phyloP scores from a whole-genome alignment of 192 early-diverging fungal species.

The Diversispora epigaea region DNA sequence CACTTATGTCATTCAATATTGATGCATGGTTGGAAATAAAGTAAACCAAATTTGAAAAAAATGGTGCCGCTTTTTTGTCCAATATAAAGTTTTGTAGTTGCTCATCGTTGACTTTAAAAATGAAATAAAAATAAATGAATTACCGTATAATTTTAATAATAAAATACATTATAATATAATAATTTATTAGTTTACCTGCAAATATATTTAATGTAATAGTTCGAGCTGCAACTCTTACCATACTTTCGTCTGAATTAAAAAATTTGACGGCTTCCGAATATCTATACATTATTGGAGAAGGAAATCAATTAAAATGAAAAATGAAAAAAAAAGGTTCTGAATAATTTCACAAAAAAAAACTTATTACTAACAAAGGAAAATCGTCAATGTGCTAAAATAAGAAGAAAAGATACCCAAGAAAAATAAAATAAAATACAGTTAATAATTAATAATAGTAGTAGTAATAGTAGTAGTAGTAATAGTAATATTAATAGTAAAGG shows the following conservation, averaged over 20 bases:
- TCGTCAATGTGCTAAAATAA: slow-evolving; percentile 35
- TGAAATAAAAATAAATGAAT: neutral
- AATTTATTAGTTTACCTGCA: slow-evolving; percentile 17
- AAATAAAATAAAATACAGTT: no score
- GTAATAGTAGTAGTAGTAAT: no score
- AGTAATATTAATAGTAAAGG: no score
- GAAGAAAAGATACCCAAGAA: neutral
- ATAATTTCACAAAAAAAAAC: slow-evolving; percentile 9
- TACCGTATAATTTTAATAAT: neutral
- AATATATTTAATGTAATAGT: slow-evolving; percentile 66
- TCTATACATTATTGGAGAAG: slow-evolving; percentile 35
- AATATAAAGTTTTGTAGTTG: slow-evolving; percentile 45
- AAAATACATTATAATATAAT: neutral
- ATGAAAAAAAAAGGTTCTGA: neutral
- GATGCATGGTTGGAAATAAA: slow-evolving; percentile 44
- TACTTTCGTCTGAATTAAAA: slow-evolving; percentile 67
- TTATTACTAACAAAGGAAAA: slow-evolving; percentile 41
- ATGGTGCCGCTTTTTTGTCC: slow-evolving; percentile 41
- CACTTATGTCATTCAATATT: slow-evolving; percentile 38
- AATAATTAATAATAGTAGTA: no score
- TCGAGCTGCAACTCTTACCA: slow-evolving; percentile 69
- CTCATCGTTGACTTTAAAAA: slow-evolving; percentile 36
- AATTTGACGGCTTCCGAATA: slow-evolving; percentile 66
- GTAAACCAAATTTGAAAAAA: slow-evolving; percentile 47
- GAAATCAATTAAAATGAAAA: neutral